These are phyloP conservation scores for Agrocybe pediades DNA, from an alignment of 768 basidiomycete genomes.

Conservation along the genomic window DNA sequence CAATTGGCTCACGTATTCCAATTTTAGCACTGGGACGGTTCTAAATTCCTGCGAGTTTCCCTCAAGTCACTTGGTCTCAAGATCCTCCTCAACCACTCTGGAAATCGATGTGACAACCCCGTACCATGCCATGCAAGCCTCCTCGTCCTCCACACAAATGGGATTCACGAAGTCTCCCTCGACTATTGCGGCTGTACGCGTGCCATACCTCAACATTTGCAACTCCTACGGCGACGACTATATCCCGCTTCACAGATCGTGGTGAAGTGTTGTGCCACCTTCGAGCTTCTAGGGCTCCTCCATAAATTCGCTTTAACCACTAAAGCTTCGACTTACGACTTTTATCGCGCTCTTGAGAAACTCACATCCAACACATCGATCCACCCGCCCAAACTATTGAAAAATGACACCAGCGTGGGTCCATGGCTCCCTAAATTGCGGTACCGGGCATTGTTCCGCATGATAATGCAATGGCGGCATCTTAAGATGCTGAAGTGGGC, in stretches of 20 bases:
- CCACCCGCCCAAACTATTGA: too few relatives aligned
- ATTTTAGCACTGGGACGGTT: not conserved
- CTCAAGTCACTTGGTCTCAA: slow-evolving; percentile 5
- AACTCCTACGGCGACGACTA: slow-evolving; percentile 8
- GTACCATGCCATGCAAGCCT: slow-evolving; percentile 8
- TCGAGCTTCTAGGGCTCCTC: slow-evolving; percentile 17
- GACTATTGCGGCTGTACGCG: slow-evolving; percentile 24
- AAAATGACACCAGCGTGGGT: not conserved
- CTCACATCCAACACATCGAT: too few relatives aligned
- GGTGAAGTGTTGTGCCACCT: slow-evolving; percentile 18
- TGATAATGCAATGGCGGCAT: slow-evolving; percentile 20
- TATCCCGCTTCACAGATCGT: slow-evolving; percentile 17
- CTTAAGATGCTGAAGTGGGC: slow-evolving; percentile 24
- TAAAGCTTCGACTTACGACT: slow-evolving; percentile 8
- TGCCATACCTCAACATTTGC: slow-evolving; percentile 9
- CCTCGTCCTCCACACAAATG: slow-evolving; percentile 21
- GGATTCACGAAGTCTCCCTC: slow-evolving; percentile 22
- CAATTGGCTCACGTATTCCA: too few relatives aligned
- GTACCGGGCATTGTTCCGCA: slow-evolving; percentile 15
- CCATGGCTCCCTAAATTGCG: slow-evolving; percentile 5
- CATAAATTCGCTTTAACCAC: slow-evolving; percentile 19
- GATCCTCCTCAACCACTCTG: slow-evolving; percentile 9
- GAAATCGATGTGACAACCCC: not conserved
- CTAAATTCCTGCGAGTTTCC: not conserved
- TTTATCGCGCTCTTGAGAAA: not conserved